phyloP scores from a whole-genome alignment of 192 early-diverging fungal species.

The Coemansia reversa region DNA sequence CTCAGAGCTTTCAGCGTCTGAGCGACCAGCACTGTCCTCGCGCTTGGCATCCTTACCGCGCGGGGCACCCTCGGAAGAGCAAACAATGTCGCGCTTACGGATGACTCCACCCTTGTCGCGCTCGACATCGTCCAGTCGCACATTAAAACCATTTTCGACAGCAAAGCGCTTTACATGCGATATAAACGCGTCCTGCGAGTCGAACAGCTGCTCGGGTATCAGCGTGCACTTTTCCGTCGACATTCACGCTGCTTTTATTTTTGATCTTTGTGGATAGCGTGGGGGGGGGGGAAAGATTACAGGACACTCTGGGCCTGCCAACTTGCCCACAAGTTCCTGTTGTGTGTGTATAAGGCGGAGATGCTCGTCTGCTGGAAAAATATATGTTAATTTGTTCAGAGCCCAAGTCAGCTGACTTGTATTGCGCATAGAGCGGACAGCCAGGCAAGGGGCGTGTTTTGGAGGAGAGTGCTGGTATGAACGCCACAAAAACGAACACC shows the following conservation, averaged over 20 bases:
- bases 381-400: no score
- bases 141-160: slow-evolving; percentile 54
- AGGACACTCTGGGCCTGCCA: no score
- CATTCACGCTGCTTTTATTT: slow-evolving; percentile 16
- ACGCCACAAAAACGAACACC: no score
- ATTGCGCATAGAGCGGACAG: no score
- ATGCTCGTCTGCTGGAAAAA: no score
- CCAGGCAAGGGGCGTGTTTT: no score
- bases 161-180: slow-evolving; percentile 51
- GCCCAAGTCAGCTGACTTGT: no score
- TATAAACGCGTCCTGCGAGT: slow-evolving; percentile 52
- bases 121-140: slow-evolving; percentile 55
- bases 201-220: slow-evolving; percentile 53
- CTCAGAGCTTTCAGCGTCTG: slow-evolving; percentile 16
- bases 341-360: no score
- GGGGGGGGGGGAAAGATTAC: no score
- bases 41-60: slow-evolving; percentile 51
- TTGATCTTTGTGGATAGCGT: background rate
- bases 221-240: slow-evolving; percentile 52
- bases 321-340: no score
- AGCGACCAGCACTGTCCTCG: slow-evolving; percentile 34
- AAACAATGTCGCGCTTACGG: slow-evolving; percentile 57
- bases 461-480: no score
- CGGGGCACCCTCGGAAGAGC: slow-evolving; percentile 52
- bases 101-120: slow-evolving; percentile 54